phyloP scores from a whole-genome alignment of 805 yeast species.

The Yamadazyma olivae region DNA sequence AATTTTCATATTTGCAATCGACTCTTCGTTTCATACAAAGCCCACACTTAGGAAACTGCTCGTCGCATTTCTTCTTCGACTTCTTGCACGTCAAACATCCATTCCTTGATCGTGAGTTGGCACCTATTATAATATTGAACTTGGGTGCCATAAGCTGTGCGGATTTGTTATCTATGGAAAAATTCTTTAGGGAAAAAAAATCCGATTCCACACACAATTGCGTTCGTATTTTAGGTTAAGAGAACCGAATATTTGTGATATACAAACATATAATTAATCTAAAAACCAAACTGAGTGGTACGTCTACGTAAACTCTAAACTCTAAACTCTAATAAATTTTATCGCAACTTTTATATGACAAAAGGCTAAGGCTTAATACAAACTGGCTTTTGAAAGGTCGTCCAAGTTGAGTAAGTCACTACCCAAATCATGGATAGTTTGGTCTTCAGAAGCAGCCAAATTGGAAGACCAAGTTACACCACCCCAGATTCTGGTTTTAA shows the following conservation, averaged over 20 bases:
- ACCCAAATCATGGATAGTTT: slow-evolving; percentile 44
- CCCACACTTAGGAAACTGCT: slow-evolving; percentile 5
- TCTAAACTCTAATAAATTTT: too few species aligned
- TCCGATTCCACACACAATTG: too few species aligned
- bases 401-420: slow-evolving; percentile 65
- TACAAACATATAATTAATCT: too few species aligned
- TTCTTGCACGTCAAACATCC: slow-evolving; percentile 7
- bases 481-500: slow-evolving; percentile 68
- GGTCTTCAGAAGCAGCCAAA: slow-evolving; percentile 45
- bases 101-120: slow-evolving; percentile 6
- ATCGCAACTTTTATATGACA: too few species aligned
- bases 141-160: slow-evolving; percentile 3
- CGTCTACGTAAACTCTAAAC: too few species aligned
- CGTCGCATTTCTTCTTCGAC: slow-evolving; percentile 9
- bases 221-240: too few species aligned
- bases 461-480: slow-evolving; percentile 62
- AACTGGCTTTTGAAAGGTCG: slow-evolving; percentile 33
- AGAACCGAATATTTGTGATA: too few species aligned
- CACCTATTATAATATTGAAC: slow-evolving; percentile 2
- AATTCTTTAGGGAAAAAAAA: background rate
- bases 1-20: slow-evolving; percentile 6
- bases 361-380: too few species aligned
- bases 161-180: background rate
- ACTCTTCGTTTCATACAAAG: slow-evolving; percentile 3
- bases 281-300: too few species aligned